phyloP scores from a whole-genome alignment of 2,329 filamentous ascomycete genomes.

The Hortaea sp. region DNA sequence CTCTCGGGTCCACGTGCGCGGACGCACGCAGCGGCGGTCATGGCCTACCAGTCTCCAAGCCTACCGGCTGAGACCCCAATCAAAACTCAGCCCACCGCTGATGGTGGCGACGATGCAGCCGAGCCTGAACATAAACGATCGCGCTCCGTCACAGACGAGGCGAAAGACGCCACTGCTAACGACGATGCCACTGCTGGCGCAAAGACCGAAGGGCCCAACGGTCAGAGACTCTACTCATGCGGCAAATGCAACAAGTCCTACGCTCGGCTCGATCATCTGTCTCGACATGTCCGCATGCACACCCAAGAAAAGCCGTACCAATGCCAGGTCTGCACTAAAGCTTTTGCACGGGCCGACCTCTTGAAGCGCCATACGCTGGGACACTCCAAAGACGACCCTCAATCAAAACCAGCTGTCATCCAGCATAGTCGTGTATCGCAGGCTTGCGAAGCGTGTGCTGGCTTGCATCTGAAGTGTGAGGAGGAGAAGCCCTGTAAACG shows the following conservation, averaged over 20 bases:
- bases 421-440: conserved; percentile 35
- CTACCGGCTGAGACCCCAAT: too few relatives aligned
- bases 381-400: conserved; percentile 27
- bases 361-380: conserved; percentile 42
- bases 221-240: conserved; percentile 35
- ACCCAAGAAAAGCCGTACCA: conserved; percentile 36
- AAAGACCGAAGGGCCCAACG: conserved; percentile 2
- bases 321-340: conserved; percentile 36
- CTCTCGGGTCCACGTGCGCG: not conserved
- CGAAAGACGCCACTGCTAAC: conserved; percentile 1
- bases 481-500: conserved; percentile 45
- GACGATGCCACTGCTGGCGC: conserved; percentile 2
- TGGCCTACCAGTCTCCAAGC: not conserved
- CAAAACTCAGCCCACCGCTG: not conserved
- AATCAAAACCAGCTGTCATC: conserved; percentile 19
- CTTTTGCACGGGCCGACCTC: conserved; percentile 40
- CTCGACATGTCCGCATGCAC: conserved; percentile 43
- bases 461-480: conserved; percentile 44
- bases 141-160: conserved; percentile 7
- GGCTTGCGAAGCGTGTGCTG: conserved; percentile 43
- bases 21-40: not conserved
- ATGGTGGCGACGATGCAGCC: conserved; percentile 4
- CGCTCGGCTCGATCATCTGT: conserved; percentile 43
- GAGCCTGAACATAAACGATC: conserved; percentile 13
- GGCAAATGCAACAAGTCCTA: conserved; percentile 44